Conservation (phyloP, 2,329 filamentous ascomycete genomes). For the Blumeriella jaapii region DNA sequence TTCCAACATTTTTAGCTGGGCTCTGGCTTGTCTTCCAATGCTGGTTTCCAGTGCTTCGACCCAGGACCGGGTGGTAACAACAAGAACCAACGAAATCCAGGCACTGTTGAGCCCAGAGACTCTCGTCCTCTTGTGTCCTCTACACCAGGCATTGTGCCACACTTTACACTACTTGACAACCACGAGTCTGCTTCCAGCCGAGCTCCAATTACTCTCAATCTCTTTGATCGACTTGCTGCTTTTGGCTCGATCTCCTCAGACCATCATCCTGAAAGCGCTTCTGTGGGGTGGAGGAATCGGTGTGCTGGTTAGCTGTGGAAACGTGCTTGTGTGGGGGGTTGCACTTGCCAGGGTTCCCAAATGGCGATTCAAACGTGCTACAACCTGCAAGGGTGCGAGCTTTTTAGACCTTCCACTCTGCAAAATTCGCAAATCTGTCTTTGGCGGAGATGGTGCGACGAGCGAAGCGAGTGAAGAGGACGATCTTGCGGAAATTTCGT, state of each 20-base stretch:
- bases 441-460: slow-evolving; percentile 11
- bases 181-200: slow-evolving; percentile 75
- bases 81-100: neutral
- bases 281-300: slow-evolving; percentile 76
- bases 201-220: slow-evolving; percentile 77
- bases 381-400: no score
- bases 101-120: slow-evolving; percentile 20
- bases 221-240: slow-evolving; percentile 72
- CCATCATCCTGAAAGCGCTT: slow-evolving; percentile 71
- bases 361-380: slow-evolving; percentile 67
- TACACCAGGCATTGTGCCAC: slow-evolving; percentile 67
- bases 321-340: slow-evolving; percentile 73
- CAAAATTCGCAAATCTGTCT: slow-evolving; percentile 11
- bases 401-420: slow-evolving; percentile 13
- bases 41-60: slow-evolving; percentile 7
- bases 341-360: slow-evolving; percentile 77
- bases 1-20: slow-evolving; percentile 66
- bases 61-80: neutral
- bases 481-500: slow-evolving; percentile 1
- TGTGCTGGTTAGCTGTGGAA: slow-evolving; percentile 60
- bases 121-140: slow-evolving; percentile 56
- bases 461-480: slow-evolving; percentile 21
- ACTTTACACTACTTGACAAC: slow-evolving; percentile 73
- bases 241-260: slow-evolving; percentile 69
- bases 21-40: slow-evolving; percentile 60